phyloP scores from a whole-genome alignment of 106 monocot species.

The Narthecium ossifragum region DNA sequence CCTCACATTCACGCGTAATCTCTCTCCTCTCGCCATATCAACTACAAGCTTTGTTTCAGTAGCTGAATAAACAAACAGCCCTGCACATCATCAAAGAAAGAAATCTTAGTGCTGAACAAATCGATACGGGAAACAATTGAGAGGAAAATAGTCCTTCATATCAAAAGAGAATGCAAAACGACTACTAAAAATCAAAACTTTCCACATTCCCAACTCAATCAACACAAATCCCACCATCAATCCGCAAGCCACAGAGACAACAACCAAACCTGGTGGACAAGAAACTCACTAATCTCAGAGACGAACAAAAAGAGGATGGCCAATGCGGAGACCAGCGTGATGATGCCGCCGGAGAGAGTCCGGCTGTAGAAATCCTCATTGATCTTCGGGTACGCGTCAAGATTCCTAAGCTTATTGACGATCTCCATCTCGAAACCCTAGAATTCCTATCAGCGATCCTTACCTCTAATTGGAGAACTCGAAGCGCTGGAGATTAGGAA shows the following conservation, averaged over 20 bases:
- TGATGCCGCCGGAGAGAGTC: conserved; percentile 62
- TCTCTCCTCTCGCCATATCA: conserved; percentile 74
- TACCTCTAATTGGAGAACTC: too few species aligned
- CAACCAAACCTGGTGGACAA: too few species aligned
- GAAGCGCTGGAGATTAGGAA: too few species aligned
- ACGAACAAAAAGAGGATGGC: conserved; percentile 58
- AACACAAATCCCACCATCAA: too few species aligned
- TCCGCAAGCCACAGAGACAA: not conserved
- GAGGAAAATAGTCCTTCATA: not conserved
- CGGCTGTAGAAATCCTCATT: conserved; percentile 89
- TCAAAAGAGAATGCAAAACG: not conserved
- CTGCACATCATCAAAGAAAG: conserved; percentile 23
- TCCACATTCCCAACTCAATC: too few species aligned
- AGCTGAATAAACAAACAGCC: conserved; percentile 51
- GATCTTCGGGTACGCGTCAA: conserved; percentile 80
- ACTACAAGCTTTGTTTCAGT: conserved; percentile 64
- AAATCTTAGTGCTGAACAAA: not conserved
- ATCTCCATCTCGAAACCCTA: conserved; percentile 35
- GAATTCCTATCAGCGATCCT: too few species aligned
- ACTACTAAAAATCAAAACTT: not conserved
- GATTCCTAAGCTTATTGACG: conserved; percentile 47
- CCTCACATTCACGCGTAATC: conserved; percentile 49
- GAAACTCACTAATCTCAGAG: conserved; percentile 61
- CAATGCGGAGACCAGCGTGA: conserved; percentile 52
- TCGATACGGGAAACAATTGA: not conserved